Percentiles rank a stretch among this genome's conserved stretches.
Evolutionary conservation across 768 basidiomycete species (phyloP).

Genomic region (Tylopilus plumbeoviolaceoides): DNA sequence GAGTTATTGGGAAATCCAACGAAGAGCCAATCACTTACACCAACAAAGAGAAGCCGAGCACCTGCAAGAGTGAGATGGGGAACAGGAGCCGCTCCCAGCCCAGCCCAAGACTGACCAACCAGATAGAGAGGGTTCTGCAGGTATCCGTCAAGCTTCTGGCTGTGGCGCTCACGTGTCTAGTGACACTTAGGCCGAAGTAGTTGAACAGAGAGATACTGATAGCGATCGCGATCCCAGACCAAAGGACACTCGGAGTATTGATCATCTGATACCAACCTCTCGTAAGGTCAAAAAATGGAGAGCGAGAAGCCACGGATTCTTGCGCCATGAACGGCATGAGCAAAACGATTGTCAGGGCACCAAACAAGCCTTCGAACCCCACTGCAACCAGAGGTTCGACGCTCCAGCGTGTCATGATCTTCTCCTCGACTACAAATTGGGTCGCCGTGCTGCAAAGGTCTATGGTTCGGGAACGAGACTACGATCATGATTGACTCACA

Average conservation of each 20-base stretch:
- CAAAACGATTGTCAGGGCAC: slow-evolving; percentile 71
- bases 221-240: slow-evolving; percentile 67
- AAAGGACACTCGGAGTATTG: slow-evolving; percentile 65
- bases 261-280: slow-evolving; percentile 90
- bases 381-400: slow-evolving; percentile 91
- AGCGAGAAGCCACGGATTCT: slow-evolving; percentile 55
- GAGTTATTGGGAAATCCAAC: slow-evolving; percentile 5
- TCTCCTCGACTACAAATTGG: slow-evolving; percentile 96
- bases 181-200: slow-evolving; percentile 88
- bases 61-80: slow-evolving; percentile 79
- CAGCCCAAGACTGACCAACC: slow-evolving; percentile 83
- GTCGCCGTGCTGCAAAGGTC: slow-evolving; percentile 66
- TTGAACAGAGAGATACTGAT: slow-evolving; percentile 80
- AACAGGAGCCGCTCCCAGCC: slow-evolving; percentile 88
- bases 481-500: slow-evolving; percentile 48
- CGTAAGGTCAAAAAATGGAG: slow-evolving; percentile 81
- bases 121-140: slow-evolving; percentile 93
- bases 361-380: slow-evolving; percentile 92
- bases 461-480: neutral
- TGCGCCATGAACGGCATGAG: slow-evolving; percentile 79
- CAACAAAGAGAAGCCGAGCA: slow-evolving; percentile 79
- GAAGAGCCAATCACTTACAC: slow-evolving; percentile 57
- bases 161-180: slow-evolving; percentile 90
- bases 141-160: slow-evolving; percentile 91
- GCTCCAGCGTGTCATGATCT: slow-evolving; percentile 84